These are phyloP conservation scores for Alternaria sp. DNA, from an alignment of 2,329 filamentous ascomycete species.

Conservation along the genomic window DNA sequence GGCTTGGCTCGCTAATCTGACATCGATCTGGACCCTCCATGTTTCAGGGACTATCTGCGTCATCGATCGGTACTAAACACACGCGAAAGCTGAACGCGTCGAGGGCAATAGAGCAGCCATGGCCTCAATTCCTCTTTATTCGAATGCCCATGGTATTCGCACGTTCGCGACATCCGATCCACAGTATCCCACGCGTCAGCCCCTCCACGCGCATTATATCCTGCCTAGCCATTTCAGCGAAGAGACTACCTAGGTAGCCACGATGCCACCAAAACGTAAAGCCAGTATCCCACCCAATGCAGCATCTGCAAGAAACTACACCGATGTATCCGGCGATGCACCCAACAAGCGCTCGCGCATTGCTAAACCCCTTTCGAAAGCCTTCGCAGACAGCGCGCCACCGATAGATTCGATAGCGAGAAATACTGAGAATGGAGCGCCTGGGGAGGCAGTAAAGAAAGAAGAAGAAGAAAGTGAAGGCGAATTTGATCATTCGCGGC, in stretches of 20 bases:
- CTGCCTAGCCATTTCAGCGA: background rate
- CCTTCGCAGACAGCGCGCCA: slow-evolving; percentile 26
- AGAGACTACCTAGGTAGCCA: background rate
- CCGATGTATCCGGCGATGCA: slow-evolving; percentile 42
- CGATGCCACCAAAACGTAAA: slow-evolving; percentile 33
- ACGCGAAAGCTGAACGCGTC: slow-evolving; percentile 28
- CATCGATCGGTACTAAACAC: slow-evolving; percentile 34
- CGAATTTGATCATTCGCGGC: slow-evolving; percentile 48
- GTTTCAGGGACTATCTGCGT: slow-evolving; percentile 39
- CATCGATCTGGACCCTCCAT: slow-evolving; percentile 29
- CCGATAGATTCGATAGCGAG: slow-evolving; percentile 17
- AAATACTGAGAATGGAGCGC: slow-evolving; percentile 28
- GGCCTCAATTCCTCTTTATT: background rate
- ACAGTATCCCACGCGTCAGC: background rate
- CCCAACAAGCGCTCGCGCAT: slow-evolving; percentile 50
- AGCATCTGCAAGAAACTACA: slow-evolving; percentile 42
- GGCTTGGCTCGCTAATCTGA: slow-evolving; percentile 33
- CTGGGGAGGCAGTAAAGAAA: slow-evolving; percentile 20
- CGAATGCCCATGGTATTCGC: background rate
- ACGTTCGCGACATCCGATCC: background rate
- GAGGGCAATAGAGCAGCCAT: background rate
- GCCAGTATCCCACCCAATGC: slow-evolving; percentile 43
- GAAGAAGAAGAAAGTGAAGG: background rate
- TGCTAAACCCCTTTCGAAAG: slow-evolving; percentile 40
- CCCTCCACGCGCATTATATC: background rate